A percentile compares a stretch with the other conserved stretches of the same genome.
These are phyloP conservation scores for Globisporangium nunn DNA, from an alignment of 352 stramenopile species.

Conservation along the genomic window DNA sequence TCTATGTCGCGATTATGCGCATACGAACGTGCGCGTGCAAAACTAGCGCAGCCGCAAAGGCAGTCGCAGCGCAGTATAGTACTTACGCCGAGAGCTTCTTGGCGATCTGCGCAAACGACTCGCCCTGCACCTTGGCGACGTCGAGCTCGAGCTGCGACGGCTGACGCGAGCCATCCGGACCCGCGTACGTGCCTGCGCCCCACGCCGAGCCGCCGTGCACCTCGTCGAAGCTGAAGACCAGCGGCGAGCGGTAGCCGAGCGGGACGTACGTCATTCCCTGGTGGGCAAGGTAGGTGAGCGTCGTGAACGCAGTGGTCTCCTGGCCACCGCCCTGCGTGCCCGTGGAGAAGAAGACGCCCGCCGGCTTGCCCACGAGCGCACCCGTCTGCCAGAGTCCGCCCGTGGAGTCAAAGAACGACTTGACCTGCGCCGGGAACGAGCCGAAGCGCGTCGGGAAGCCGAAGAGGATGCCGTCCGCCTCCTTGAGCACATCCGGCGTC, in stretches of 20 bases:
- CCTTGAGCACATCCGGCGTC: constrained; percentile 44
- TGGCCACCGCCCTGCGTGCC: constrained; percentile 77
- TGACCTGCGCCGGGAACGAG: constrained; percentile 69
- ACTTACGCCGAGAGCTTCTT: constrained; percentile 67
- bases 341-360: constrained; percentile 85
- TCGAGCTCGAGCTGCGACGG: constrained; percentile 76
- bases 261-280: constrained; percentile 90
- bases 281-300: constrained; percentile 84
- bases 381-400: constrained; percentile 83
- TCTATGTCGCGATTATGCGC: too few relatives aligned
- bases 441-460: constrained; percentile 79
- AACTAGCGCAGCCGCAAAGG: too few relatives aligned
- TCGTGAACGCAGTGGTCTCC: constrained; percentile 86
- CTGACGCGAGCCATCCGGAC: constrained; percentile 71
- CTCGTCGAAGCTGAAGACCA: constrained; percentile 74
- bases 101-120: constrained; percentile 73
- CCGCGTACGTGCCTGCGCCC: constrained; percentile 80
- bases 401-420: constrained; percentile 84
- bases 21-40: too few relatives aligned
- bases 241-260: constrained; percentile 59
- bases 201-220: constrained; percentile 74
- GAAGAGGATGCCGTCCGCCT: constrained; percentile 79
- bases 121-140: constrained; percentile 72
- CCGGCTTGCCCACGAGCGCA: constrained; percentile 81
- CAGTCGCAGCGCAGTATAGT: too few relatives aligned